These are phyloP conservation scores for Pterocarpus macrocarpus DNA, from an alignment of 306 rosid species.

Conservation along the genomic window DNA sequence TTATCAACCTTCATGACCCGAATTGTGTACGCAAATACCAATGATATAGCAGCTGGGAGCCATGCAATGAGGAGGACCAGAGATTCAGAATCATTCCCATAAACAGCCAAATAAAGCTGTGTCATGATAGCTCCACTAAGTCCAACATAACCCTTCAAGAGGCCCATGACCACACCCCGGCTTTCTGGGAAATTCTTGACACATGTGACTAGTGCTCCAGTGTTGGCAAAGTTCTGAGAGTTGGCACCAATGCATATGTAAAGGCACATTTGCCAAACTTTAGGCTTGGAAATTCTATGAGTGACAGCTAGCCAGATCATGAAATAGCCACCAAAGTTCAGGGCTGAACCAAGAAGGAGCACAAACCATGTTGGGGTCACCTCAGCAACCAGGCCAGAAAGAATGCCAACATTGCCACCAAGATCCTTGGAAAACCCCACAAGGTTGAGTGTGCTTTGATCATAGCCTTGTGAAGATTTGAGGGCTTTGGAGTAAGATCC, in stretches of 20 bases:
- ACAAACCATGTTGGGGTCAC: constrained; percentile 70
- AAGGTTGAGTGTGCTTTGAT: constrained; percentile 62
- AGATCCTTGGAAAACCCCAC: constrained; percentile 61
- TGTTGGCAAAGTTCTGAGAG: constrained; percentile 41
- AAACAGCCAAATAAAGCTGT: constrained; percentile 58
- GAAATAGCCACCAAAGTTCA: constrained; percentile 64
- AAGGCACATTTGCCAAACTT: constrained; percentile 34
- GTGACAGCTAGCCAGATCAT: constrained; percentile 64
- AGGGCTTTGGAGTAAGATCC: constrained; percentile 59
- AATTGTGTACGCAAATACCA: constrained; percentile 53
- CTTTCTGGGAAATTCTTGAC: constrained; percentile 36
- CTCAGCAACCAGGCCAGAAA: constrained; percentile 62
- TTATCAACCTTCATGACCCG: constrained; percentile 43
- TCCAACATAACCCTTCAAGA: constrained; percentile 65
- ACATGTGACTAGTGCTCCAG: too few relatives aligned
- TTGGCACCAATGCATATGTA: constrained; percentile 63
- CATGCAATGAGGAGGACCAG: constrained; percentile 63
- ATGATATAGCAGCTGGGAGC: constrained; percentile 61
- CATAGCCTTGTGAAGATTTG: constrained; percentile 60
- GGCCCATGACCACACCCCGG: constrained; percentile 62
- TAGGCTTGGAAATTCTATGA: constrained; percentile 31
- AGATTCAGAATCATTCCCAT: constrained; percentile 56
- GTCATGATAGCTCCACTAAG: constrained; percentile 67
- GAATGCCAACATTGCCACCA: constrained; percentile 59
- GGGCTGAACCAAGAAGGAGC: constrained; percentile 56